These are phyloP conservation scores for Mortierella sp. DNA, from an alignment of 371 early-diverging fungal species.

Conservation along the genomic window DNA sequence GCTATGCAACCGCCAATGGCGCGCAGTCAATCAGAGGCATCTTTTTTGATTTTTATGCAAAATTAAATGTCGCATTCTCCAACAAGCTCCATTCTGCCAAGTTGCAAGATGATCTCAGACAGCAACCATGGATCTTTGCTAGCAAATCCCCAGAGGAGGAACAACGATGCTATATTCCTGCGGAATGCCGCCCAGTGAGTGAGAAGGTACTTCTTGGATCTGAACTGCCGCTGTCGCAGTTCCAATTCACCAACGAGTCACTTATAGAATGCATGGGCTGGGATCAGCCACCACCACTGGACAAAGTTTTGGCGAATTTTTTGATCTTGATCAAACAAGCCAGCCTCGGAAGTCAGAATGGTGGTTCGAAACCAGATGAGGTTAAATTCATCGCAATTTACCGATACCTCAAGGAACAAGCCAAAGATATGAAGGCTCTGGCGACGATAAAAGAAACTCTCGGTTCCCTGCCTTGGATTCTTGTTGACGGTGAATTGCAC, in stretches of 20 bases:
- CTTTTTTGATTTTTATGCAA: constrained; percentile 4
- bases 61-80: too few relatives aligned
- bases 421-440: background rate
- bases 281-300: constrained; percentile 23
- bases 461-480: constrained; percentile 16
- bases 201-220: constrained; percentile 17
- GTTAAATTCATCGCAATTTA: constrained; percentile 10
- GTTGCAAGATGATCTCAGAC: background rate
- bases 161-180: constrained; percentile 7
- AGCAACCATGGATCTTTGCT: constrained; percentile 24
- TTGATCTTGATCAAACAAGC: background rate
- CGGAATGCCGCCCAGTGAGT: constrained; percentile 13
- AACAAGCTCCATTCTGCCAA: background rate
- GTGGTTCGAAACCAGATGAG: background rate
- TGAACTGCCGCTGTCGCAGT: constrained; percentile 5
- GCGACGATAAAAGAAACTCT: constrained; percentile 1
- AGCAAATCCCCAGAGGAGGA: background rate
- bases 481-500: constrained; percentile 13
- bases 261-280: constrained; percentile 16
- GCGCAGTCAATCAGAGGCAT: background rate
- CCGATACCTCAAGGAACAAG: background rate
- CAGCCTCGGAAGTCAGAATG: background rate
- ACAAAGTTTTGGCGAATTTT: constrained; percentile 15
- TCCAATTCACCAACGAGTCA: constrained; percentile 4
- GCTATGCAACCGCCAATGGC: background rate